These are phyloP conservation scores for Balansia obtecta DNA, from an alignment of 2,329 filamentous ascomycete genomes.

Conservation along the genomic window DNA sequence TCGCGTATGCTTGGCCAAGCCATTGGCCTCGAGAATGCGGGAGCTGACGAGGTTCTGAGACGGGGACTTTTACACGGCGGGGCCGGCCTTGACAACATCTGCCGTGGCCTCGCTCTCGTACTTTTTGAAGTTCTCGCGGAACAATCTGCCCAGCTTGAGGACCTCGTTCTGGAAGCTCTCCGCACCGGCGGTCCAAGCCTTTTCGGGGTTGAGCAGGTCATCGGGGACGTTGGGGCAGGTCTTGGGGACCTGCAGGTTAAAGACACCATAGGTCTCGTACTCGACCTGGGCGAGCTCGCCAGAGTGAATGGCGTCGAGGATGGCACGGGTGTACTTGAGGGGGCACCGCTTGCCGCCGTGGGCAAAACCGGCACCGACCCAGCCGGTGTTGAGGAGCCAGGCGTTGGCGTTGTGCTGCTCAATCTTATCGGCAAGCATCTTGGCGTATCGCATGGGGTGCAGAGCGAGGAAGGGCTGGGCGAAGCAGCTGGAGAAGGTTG, in stretches of 20 bases:
- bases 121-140: constrained; percentile 97
- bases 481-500: constrained; percentile 98
- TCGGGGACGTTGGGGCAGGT: constrained; percentile 76
- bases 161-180: constrained; percentile 81
- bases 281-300: constrained; percentile 87
- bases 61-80: constrained; percentile 23
- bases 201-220: constrained; percentile 89
- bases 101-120: constrained; percentile 74
- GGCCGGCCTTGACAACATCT: constrained; percentile 61
- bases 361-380: constrained; percentile 83
- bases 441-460: constrained; percentile 97
- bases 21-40: neutral
- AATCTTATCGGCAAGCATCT: constrained; percentile 98
- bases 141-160: constrained; percentile 76
- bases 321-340: constrained; percentile 96
- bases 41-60: neutral
- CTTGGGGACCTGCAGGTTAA: constrained; percentile 95
- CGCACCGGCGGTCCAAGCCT: constrained; percentile 74
- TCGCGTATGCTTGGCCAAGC: neutral
- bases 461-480: constrained; percentile 97
- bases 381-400: constrained; percentile 97
- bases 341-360: constrained; percentile 95
- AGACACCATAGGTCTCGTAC: constrained; percentile 91
- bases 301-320: constrained; percentile 95
- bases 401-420: constrained; percentile 88